Base-by-base conservation (phyloP, 208 protist genomes). In the Acanthamoeba sp. region DNA sequence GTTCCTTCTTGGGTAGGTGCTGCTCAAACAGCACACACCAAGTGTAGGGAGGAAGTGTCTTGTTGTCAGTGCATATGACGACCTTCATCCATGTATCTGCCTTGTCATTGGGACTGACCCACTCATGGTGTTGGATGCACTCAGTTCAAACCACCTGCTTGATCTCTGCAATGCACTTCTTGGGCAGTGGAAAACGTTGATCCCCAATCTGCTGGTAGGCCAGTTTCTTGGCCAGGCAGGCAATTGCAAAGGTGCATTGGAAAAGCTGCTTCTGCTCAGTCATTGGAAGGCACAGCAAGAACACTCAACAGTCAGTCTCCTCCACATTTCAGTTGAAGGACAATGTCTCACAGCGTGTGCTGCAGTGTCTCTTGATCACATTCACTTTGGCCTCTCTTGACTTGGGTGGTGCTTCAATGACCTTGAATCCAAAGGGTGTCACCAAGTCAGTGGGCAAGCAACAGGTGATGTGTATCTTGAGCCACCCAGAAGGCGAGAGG, bases 401-500 rank as follows among this genome's bases (percentile, higher is more conserved):
- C 62, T 69, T 22, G 29, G 62, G 29, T 69, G 62, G 62, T 7
- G 62, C 62, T 10, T 69, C 1, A 20, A 69, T 3, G 29, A 69
- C 62, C 29, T 69, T 69, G 62, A 69, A 69, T 69, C 2, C 16
- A 9, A 69, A 69, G 62, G 62, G 62, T 69, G 62, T 69, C 62
- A 7, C 27, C 62, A 69, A 69, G 9, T 69, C 62, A 10, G 62
- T 27, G 0, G 62, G 62, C 62, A 69, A 69, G 5, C 29, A 20
- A 7, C 5, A 22, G 29, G 62, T 69, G 2, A 69, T 22, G 29
- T 69, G 29, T 69, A 69, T 69, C 62, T 69, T 1, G 62, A 69
- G 62, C 62, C 62, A 69, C 62, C n/a, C 62, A n/a, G 62, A 10
- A 69, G 62, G 62, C 62, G 29, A 69, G 62, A 69, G 62, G 27